phyloP scores from a whole-genome alignment of 148 eudicot species.

The Rhododendron kiyosumense region DNA sequence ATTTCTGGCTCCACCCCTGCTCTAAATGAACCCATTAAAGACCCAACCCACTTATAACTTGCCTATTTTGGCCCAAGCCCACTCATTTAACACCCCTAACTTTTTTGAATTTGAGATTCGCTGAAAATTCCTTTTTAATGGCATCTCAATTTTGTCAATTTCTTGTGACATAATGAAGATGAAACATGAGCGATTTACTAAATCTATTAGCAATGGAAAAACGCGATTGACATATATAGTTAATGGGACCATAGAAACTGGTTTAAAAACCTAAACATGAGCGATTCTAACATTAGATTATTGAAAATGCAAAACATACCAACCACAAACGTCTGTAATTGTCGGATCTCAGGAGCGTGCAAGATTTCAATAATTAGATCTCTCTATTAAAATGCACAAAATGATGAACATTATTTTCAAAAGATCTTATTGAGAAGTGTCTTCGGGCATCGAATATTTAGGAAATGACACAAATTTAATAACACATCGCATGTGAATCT shows the following conservation, averaged over 20 bases:
- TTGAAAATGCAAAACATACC: neutral
- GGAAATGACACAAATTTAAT: neutral
- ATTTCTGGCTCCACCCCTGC: no score
- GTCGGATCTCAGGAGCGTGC: neutral
- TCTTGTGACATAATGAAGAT: neutral
- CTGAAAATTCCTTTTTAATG: no score
- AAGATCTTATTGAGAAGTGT: neutral
- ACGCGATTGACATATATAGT: no score
- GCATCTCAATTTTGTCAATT: no score
- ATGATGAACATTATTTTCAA: neutral
- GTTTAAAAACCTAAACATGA: no score
- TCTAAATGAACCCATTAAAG: no score
- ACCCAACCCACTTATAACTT: no score
- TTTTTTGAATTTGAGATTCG: no score
- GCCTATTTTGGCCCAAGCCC: no score
- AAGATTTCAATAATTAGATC: neutral
- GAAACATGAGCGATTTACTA: neutral
- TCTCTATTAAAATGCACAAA: neutral
- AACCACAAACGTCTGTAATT: neutral
- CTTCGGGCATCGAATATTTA: neutral
- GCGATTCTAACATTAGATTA: no score
- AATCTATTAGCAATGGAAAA: neutral
- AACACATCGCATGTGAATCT: neutral
- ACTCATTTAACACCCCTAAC: no score
- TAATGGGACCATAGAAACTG: no score